Conservation (phyloP, 345 rosid species). For the Sisymbrium altissimum region DNA sequence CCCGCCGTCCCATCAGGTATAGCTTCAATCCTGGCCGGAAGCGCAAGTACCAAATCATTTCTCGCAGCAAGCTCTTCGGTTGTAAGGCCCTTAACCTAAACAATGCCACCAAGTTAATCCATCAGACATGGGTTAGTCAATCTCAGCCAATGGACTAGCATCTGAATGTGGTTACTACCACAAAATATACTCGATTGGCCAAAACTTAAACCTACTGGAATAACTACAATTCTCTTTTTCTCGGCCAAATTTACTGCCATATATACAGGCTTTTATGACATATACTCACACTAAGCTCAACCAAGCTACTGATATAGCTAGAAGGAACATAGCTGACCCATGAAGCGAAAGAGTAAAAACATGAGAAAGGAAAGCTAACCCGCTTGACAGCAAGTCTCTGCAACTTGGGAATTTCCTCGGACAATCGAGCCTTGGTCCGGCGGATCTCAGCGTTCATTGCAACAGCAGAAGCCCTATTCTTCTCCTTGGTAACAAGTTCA, state of each 20-base stretch:
- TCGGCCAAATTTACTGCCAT: background rate
- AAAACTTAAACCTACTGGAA: background rate
- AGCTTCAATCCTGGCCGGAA: slow-evolving; percentile 87
- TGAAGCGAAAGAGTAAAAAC: slow-evolving; percentile 1
- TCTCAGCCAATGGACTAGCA: background rate
- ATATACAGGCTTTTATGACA: background rate
- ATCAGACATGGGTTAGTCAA: background rate
- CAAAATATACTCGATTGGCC: background rate
- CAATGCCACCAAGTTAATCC: background rate
- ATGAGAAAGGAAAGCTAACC: slow-evolving; percentile 39
- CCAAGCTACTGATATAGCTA: background rate
- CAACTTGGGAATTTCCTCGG: slow-evolving; percentile 88
- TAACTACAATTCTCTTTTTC: background rate
- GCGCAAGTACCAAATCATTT: slow-evolving; percentile 86
- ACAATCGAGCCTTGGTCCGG: slow-evolving; percentile 79
- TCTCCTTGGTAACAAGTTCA: slow-evolving; percentile 77
- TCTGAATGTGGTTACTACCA: slow-evolving; percentile 4
- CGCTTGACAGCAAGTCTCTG: slow-evolving; percentile 90
- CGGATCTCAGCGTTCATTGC: slow-evolving; percentile 98
- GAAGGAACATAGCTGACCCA: background rate
- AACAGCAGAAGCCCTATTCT: slow-evolving; percentile 80
- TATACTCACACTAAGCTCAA: background rate
- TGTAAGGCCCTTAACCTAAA: slow-evolving; percentile 87
- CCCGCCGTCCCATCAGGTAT: slow-evolving; percentile 92
- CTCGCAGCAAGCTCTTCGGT: slow-evolving; percentile 87